Conservation (phyloP, 352 stramenopile genomes). For the Pelagophyceae sp. region DNA sequence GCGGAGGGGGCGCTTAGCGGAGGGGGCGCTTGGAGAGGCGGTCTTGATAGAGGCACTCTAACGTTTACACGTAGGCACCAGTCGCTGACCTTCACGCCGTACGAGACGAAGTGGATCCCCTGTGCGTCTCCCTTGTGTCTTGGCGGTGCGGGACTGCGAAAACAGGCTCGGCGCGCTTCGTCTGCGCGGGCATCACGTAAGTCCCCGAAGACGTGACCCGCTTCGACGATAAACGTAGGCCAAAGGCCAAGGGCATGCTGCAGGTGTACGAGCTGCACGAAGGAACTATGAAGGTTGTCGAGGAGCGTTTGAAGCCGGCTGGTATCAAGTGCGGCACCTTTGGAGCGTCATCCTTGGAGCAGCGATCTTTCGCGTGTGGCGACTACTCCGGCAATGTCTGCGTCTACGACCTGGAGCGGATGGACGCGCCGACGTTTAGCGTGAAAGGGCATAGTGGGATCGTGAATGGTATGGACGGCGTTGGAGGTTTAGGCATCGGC, state of each 20-base stretch:
- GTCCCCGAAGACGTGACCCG: too few relatives aligned
- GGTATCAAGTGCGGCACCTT: slow-evolving; percentile 93
- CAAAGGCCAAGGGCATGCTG: slow-evolving; percentile 77
- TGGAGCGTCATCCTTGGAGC: slow-evolving; percentile 61
- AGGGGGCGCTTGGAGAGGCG: background rate
- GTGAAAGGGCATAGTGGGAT: slow-evolving; percentile 78
- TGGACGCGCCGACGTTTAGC: slow-evolving; percentile 51
- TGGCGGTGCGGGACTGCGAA: slow-evolving; percentile 41
- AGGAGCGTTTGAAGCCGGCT: slow-evolving; percentile 57
- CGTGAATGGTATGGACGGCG: slow-evolving; percentile 88
- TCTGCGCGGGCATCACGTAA: slow-evolving; percentile 82
- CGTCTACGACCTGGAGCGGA: slow-evolving; percentile 38
- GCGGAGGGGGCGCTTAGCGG: background rate
- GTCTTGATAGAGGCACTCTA: too few relatives aligned
- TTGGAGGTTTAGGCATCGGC: slow-evolving; percentile 71
- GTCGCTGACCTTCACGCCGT: slow-evolving; percentile 80
- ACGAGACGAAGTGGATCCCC: slow-evolving; percentile 87
- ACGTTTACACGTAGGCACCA: slow-evolving; percentile 37
- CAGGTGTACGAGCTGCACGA: slow-evolving; percentile 76
- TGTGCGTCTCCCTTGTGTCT: slow-evolving; percentile 80
- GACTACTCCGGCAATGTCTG: slow-evolving; percentile 35
- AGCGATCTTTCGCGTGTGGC: slow-evolving; percentile 36
- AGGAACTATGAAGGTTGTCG: slow-evolving; percentile 58
- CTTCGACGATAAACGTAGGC: too few relatives aligned
- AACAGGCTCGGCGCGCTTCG: slow-evolving; percentile 78